A percentile compares a stretch with the other conserved stretches of the same genome.
Conservation (phyloP, 2,329 filamentous ascomycete species). For the Colletotrichum sidae region DNA sequence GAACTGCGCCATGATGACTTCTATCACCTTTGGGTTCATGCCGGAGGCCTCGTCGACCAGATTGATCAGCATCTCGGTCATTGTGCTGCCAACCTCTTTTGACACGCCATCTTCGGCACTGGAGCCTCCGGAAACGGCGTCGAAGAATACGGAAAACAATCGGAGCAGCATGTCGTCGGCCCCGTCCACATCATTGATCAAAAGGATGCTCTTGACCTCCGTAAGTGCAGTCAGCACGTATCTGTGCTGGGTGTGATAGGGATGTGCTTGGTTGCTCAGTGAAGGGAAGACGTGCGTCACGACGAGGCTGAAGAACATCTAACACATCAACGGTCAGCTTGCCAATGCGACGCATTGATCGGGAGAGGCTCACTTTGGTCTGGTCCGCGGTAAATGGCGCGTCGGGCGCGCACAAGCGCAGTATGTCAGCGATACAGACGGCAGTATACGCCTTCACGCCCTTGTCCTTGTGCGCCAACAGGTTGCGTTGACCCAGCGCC, state of each 20-base stretch:
- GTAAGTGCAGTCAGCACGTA: constrained; percentile 90
- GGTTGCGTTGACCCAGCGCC: constrained; percentile 83
- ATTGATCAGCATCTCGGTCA: constrained; percentile 86
- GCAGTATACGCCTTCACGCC: constrained; percentile 91
- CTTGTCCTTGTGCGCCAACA: constrained; percentile 91
- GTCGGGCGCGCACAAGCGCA: constrained; percentile 92
- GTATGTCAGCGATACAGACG: constrained; percentile 91
- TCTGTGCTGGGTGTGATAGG: constrained; percentile 93
- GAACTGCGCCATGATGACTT: constrained; percentile 96
- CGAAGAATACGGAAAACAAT: constrained; percentile 91
- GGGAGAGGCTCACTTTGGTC: constrained; percentile 76
- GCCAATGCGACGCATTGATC: not conserved
- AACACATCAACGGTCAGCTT: constrained; percentile 26
- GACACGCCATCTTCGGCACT: constrained; percentile 86
- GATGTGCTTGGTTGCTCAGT: constrained; percentile 85
- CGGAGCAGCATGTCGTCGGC: constrained; percentile 82
- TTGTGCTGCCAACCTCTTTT: constrained; percentile 93
- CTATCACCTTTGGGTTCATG: constrained; percentile 84
- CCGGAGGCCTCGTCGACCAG: constrained; percentile 87
- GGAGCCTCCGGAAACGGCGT: constrained; percentile 84
- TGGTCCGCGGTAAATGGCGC: constrained; percentile 92
- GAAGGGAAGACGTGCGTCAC: constrained; percentile 85
- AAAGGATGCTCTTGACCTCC: constrained; percentile 93
- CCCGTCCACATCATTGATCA: constrained; percentile 88
- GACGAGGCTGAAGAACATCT: constrained; percentile 95